phyloP scores from a whole-genome alignment of 2,329 filamentous ascomycete genomes.

The Hypomyces perniciosus region DNA sequence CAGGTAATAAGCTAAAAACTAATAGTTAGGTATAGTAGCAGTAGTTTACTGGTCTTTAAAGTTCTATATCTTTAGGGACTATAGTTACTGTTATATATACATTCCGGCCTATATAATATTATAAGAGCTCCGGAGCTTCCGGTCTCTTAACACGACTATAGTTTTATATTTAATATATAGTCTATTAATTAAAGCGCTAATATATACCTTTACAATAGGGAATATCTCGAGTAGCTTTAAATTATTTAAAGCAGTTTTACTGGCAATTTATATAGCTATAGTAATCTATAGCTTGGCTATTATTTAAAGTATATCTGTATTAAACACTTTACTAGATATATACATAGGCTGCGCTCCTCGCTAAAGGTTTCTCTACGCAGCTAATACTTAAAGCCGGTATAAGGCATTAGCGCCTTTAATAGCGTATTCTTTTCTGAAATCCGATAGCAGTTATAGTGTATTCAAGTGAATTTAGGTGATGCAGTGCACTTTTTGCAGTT shows the following conservation, averaged over 20 bases:
- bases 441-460: not conserved
- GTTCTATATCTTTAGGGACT: too few species aligned
- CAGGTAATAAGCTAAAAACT: too few species aligned
- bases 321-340: not conserved
- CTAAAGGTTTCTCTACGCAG: not conserved
- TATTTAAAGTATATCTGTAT: not conserved
- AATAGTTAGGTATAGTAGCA: too few species aligned
- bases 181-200: too few species aligned
- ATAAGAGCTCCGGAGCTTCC: too few species aligned
- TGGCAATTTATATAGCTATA: not conserved
- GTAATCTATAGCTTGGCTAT: not conserved
- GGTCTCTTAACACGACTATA: too few species aligned
- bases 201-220: not conserved
- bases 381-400: not conserved
- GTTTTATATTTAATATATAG: too few species aligned
- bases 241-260: not conserved
- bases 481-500: not conserved
- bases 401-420: not conserved
- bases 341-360: not conserved
- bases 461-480: not conserved
- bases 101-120: too few species aligned
- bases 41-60: too few species aligned
- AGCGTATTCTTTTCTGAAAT: not conserved
- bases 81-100: too few species aligned
- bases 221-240: not conserved